Evolutionary conservation across 257 asterid genomes (phyloP), one percentile per base, ranked within the genome.

Genomic region (Thymus mandschuricus): DNA sequence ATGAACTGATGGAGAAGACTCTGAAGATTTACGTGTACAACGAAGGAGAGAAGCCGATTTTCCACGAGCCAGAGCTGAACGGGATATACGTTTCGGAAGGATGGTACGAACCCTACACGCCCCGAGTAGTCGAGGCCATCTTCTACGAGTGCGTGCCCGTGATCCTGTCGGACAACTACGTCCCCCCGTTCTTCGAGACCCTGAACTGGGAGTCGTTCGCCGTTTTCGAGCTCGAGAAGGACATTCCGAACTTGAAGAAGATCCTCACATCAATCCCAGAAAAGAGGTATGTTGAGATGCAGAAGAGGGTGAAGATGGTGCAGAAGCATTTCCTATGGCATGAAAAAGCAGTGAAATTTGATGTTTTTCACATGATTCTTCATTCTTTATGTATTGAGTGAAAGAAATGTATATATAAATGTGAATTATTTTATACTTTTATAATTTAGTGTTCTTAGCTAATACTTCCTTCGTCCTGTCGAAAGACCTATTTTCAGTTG

Each of bases 21-120:
- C 84, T 91, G 4, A 91, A 89, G 81, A 80, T 91, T 48, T 87
- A 86, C 78, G 70, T 86, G 34, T 89, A 91, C 28, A 45, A 30
- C 8, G 97, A 89, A 79, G 96, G 97, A 58, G 82, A 86, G 64
- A 79, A 50, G 69, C 97, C 97, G 0, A 52, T 91, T 60, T 91
- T 91, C 81, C 97, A 91, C 41, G 76, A 86, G 71, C 79, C 86
- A 9, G 81, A 74, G 76, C 88, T 91, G 3, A 81, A 59, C 7
- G 96, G 97, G 60, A 89, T 89, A 67, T 91, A 91, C 71, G 91
- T 89, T 45, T 91, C 97, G 0, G 21, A 21, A 21, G 21, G 21
- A 66, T 91, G 97, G 97, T 91, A 83, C 56, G 96, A 86, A 69
- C 85, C 87, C 68, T 83, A 84, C 73, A 91, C 91, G 28, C 97